These are phyloP conservation scores for Boletellus ananiceps DNA, from an alignment of 768 basidiomycete genomes.

Conservation along the genomic window DNA sequence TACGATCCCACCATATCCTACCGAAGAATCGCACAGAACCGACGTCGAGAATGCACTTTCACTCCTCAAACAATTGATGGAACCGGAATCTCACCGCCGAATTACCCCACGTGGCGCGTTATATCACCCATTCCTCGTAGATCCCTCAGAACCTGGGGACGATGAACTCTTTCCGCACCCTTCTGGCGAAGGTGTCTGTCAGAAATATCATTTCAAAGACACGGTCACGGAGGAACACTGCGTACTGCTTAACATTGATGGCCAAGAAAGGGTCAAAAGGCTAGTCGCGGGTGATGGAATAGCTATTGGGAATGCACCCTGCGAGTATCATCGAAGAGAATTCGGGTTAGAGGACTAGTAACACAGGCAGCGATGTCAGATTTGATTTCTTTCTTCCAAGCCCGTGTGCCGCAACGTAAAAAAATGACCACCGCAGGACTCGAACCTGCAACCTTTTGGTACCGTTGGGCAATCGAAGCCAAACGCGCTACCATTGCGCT, in stretches of 20 bases:
- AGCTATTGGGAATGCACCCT: conserved; percentile 55
- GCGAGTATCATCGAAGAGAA: conserved; percentile 50
- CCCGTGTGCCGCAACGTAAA: conserved; percentile 6
- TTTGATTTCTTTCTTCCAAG: neutral
- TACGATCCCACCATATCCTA: conserved; percentile 18
- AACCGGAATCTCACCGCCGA: conserved; percentile 73
- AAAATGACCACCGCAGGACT: conserved; percentile 85
- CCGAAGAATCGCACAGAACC: conserved; percentile 39
- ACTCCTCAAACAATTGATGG: conserved; percentile 67
- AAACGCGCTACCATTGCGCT: conserved; percentile 95
- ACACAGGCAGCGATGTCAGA: neutral
- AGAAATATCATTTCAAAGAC: conserved; percentile 55
- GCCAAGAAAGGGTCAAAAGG: conserved; percentile 31
- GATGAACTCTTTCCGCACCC: conserved; percentile 69
- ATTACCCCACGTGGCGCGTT: conserved; percentile 74
- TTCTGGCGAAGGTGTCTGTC: conserved; percentile 64
- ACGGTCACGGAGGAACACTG: conserved; percentile 53
- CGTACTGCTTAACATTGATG: conserved; percentile 41
- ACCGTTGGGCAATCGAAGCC: conserved; percentile 74
- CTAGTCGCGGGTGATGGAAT: conserved; percentile 42
- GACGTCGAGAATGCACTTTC: conserved; percentile 69
- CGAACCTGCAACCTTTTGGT: conserved; percentile 97
- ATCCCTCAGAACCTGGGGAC: conserved; percentile 45
- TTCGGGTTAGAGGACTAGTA: conserved; percentile 13
- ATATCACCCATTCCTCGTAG: conserved; percentile 70